A percentile compares a stretch with the other conserved stretches of the same genome.
Evolutionary conservation across 306 rosid species (phyloP).

Genomic region (Begonia peltatifolia): DNA sequence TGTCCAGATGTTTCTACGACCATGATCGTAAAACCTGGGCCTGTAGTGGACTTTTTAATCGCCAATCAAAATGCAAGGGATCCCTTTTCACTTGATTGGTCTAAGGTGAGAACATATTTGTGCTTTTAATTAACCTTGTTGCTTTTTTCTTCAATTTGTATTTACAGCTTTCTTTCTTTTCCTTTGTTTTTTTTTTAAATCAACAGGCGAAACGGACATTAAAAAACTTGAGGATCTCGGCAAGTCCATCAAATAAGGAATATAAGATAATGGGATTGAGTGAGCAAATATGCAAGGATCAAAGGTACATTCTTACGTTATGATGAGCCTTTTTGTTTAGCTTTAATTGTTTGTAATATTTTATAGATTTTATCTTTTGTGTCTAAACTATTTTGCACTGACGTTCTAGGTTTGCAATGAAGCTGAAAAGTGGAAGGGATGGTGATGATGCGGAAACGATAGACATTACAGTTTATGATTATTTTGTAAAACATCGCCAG

Average conservation of each 20-base stretch:
- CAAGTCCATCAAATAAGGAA: slow-evolving; percentile 54
- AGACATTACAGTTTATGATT: slow-evolving; percentile 76
- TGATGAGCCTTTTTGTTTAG: background rate
- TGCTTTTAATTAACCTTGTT: background rate
- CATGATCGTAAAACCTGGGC: slow-evolving; percentile 75
- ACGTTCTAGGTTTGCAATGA: slow-evolving; percentile 45
- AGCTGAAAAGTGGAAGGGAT: slow-evolving; percentile 27
- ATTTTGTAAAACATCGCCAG: slow-evolving; percentile 50
- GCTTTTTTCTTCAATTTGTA: background rate
- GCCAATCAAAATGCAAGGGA: slow-evolving; percentile 67
- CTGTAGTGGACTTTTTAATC: slow-evolving; percentile 75
- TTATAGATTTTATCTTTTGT: background rate
- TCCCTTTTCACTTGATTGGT: slow-evolving; percentile 65
- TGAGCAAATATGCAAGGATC: slow-evolving; percentile 65
- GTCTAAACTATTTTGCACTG: background rate
- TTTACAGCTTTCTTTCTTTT: background rate
- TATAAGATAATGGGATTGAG: slow-evolving; percentile 85
- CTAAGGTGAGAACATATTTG: slow-evolving; percentile 33
- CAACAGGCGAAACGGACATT: slow-evolving; percentile 67
- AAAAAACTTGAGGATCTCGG: slow-evolving; percentile 61
- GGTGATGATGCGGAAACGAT: slow-evolving; percentile 6
- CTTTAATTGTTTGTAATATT: too few species aligned
- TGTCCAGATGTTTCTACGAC: slow-evolving; percentile 82
- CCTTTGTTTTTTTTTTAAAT: background rate
- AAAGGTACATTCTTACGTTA: slow-evolving; percentile 22